Percentiles rank a stretch among this genome's conserved stretches.
Conservation (phyloP, 139 green algal genomes). For the Picochlorum costavermella region DNA sequence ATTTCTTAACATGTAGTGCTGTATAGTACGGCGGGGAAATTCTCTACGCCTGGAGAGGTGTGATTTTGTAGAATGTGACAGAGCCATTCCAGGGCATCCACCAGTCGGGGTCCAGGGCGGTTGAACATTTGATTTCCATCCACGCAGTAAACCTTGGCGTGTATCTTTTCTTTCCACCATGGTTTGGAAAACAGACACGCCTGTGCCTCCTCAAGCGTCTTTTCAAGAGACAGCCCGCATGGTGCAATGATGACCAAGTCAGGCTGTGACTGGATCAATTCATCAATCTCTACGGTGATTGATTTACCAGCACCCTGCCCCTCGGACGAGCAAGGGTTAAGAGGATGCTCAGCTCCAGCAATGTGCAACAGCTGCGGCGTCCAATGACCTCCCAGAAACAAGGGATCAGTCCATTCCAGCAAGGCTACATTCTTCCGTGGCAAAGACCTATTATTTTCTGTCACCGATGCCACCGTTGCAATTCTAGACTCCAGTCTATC, state of each 20-base stretch:
- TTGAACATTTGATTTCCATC: slow-evolving; percentile 86
- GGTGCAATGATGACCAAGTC: slow-evolving; percentile 72
- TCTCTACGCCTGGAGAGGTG: background rate
- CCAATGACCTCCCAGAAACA: slow-evolving; percentile 80
- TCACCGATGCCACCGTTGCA: background rate
- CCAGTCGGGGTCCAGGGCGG: slow-evolving; percentile 61
- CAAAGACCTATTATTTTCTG: no score
- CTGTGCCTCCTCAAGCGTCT: slow-evolving; percentile 19
- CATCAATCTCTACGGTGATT: slow-evolving; percentile 24
- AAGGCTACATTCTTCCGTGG: slow-evolving; percentile 48
- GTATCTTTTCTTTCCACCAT: slow-evolving; percentile 58
- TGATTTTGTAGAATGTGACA: slow-evolving; percentile 55
- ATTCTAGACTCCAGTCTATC: slow-evolving; percentile 9
- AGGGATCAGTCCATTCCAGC: slow-evolving; percentile 70
- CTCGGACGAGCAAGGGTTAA: slow-evolving; percentile 41
- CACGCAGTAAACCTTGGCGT: slow-evolving; percentile 59
- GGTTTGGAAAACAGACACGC: slow-evolving; percentile 13
- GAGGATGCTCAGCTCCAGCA: slow-evolving; percentile 57
- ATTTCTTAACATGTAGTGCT: background rate
- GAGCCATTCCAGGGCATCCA: slow-evolving; percentile 80
- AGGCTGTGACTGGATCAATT: slow-evolving; percentile 45
- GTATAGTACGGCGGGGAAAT: slow-evolving; percentile 46
- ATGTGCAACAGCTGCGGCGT: slow-evolving; percentile 77
- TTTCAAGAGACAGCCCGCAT: slow-evolving; percentile 60
- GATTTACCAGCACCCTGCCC: slow-evolving; percentile 4